Conservation (phyloP, 2,329 filamentous ascomycete genomes). For the Trichothecium roseum region DNA sequence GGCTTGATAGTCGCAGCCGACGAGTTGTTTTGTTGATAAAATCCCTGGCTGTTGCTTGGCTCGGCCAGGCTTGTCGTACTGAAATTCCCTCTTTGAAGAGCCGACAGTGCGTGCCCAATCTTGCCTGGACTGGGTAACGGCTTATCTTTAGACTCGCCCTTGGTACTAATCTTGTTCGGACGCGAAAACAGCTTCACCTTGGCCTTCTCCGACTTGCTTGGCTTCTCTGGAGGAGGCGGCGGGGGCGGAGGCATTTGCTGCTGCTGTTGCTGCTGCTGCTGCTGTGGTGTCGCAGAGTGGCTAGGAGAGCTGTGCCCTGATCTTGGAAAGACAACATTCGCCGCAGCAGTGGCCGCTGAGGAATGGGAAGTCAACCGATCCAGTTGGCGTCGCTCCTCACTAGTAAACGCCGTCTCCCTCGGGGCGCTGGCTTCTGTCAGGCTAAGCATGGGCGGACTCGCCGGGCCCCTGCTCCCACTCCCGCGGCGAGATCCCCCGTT, state of each 20-base stretch:
- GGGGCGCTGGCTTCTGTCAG: conserved; percentile 56
- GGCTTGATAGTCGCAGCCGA: conserved; percentile 70
- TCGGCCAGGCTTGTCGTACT: conserved; percentile 64
- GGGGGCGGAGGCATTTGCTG: conserved; percentile 21
- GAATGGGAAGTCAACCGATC: conserved; percentile 50
- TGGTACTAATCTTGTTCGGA: conserved; percentile 64
- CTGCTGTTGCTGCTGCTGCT: conserved; percentile 22
- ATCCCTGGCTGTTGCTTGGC: conserved; percentile 38
- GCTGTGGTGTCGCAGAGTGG: conserved; percentile 22
- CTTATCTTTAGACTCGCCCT: conserved; percentile 55
- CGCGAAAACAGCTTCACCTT: conserved; percentile 77
- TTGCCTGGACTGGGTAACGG: conserved; percentile 64
- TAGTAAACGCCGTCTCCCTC: conserved; percentile 42
- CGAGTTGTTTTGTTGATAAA: conserved; percentile 67
- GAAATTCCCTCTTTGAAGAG: conserved; percentile 55
- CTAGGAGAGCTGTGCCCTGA: conserved; percentile 45
- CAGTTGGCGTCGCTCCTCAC: conserved; percentile 38
- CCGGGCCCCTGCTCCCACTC: conserved; percentile 36
- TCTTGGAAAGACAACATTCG: conserved; percentile 63
- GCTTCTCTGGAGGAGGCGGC: conserved; percentile 43
- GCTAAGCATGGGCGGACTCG: conserved; percentile 52
- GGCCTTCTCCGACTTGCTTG: conserved; percentile 53
- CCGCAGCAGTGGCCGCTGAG: conserved; percentile 54
- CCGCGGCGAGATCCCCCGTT: conserved; percentile 33
- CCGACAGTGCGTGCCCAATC: conserved; percentile 55